Evolutionary conservation across 805 yeast genomes (phyloP).

Genomic region (Suhomyces prunicola): DNA sequence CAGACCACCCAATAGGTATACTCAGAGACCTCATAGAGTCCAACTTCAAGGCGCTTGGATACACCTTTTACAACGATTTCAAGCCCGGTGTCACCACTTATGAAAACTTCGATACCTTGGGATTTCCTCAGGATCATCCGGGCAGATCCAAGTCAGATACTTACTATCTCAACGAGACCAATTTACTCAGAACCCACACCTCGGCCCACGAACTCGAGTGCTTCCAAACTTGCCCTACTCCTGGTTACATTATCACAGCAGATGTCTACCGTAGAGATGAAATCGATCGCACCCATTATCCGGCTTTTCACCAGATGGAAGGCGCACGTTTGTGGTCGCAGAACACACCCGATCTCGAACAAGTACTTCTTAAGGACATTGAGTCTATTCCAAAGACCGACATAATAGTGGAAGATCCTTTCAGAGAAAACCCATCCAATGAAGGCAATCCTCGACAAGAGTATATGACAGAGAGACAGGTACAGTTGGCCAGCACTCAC

Average conservation of each 20-base stretch:
- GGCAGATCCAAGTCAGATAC: slow-evolving; percentile 93
- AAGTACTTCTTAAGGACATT: slow-evolving; percentile 47
- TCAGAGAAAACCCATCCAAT: slow-evolving; percentile 44
- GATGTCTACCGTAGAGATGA: slow-evolving; percentile 96
- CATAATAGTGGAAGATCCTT: slow-evolving; percentile 75
- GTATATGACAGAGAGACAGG: slow-evolving; percentile 68
- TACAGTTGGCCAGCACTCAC: slow-evolving; percentile 67
- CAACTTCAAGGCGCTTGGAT: slow-evolving; percentile 62
- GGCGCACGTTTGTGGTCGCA: slow-evolving; percentile 88
- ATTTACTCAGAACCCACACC: slow-evolving; percentile 86
- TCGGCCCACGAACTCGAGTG: slow-evolving; percentile 95
- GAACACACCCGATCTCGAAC: slow-evolving; percentile 43
- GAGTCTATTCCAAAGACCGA: slow-evolving; percentile 62
- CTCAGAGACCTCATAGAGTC: slow-evolving; percentile 69
- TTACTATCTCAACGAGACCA: slow-evolving; percentile 73
- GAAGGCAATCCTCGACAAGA: slow-evolving; percentile 75
- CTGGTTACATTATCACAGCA: slow-evolving; percentile 90
- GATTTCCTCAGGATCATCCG: slow-evolving; percentile 89
- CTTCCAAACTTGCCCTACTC: slow-evolving; percentile 60
- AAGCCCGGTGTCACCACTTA: slow-evolving; percentile 76
- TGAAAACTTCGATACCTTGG: slow-evolving; percentile 89
- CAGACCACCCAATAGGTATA: slow-evolving; percentile 87
- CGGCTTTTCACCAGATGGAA: slow-evolving; percentile 97
- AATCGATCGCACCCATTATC: slow-evolving; percentile 93
- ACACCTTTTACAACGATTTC: slow-evolving; percentile 76